Conservation (phyloP, 768 basidiomycete genomes). For the Agrocybe praecox region DNA sequence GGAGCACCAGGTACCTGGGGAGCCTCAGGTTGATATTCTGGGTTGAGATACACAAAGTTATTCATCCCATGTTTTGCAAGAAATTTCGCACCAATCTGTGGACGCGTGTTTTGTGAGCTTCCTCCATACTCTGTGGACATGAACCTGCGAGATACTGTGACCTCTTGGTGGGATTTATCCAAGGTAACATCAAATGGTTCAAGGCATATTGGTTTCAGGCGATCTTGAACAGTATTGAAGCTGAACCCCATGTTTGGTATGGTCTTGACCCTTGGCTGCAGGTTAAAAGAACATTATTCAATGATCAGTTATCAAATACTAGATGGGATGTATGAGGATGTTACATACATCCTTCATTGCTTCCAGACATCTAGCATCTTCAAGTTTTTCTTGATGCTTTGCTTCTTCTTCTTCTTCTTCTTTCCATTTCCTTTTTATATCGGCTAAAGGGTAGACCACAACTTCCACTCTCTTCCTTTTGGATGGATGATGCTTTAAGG, state of each 20-base stretch:
- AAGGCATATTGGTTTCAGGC: conserved; percentile 23
- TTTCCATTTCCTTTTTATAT: too few species aligned
- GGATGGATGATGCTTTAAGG: too few species aligned
- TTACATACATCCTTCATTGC: too few species aligned
- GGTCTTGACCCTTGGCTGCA: conserved; percentile 15
- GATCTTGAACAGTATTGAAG: conserved; percentile 9
- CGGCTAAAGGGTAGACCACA: too few species aligned
- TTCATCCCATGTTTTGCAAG: conserved; percentile 27
- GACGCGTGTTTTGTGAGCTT: conserved; percentile 28
- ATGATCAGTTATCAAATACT: too few species aligned
- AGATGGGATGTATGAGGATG: too few species aligned
- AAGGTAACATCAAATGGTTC: conserved; percentile 26
- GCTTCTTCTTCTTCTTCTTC: too few species aligned
- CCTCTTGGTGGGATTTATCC: conserved; percentile 22
- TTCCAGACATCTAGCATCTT: too few species aligned
- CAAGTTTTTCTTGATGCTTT: too few species aligned
- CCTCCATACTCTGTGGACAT: conserved; percentile 37
- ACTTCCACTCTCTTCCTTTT: too few species aligned
- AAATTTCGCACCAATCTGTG: conserved; percentile 16
- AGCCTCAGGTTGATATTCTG: conserved; percentile 33
- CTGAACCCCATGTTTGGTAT: conserved; percentile 6
- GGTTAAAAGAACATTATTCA: too few species aligned
- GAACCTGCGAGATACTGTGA: conserved; percentile 28
- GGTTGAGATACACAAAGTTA: conserved; percentile 36
- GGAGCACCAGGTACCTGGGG: conserved; percentile 35